phyloP scores from a whole-genome alignment of 495 filamentous ascomycete species.

The Podospora pseudocomata region DNA sequence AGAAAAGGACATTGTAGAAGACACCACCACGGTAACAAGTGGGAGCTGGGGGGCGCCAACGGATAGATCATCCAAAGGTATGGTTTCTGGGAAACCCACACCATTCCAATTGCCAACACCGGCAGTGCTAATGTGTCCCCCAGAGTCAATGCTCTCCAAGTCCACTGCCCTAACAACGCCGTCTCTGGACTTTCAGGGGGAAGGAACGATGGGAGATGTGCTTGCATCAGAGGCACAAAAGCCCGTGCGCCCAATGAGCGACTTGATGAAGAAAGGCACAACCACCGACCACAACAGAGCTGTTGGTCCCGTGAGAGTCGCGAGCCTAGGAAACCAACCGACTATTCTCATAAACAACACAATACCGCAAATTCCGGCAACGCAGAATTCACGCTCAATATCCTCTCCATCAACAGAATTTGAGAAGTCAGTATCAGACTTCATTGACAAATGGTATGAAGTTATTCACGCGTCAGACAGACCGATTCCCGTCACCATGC shows the following conservation, averaged over 20 bases:
- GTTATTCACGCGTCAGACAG: constrained; percentile 1
- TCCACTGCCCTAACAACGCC: constrained; percentile 37
- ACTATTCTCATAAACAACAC: not conserved
- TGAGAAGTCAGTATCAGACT: constrained; percentile 8
- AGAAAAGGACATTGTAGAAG: not conserved
- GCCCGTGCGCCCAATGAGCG: not conserved
- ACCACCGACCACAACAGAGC: not conserved
- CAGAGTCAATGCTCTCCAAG: constrained; percentile 44
- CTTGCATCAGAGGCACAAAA: not conserved
- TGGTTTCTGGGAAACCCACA: no score
- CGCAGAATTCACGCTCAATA: not conserved
- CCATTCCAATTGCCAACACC: not conserved
- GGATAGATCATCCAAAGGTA: constrained; percentile 22
- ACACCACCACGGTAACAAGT: not conserved
- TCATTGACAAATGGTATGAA: constrained; percentile 6
- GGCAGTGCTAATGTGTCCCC: constrained; percentile 8
- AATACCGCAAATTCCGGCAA: constrained; percentile 1
- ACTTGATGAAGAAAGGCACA: not conserved
- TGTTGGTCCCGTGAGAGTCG: not conserved
- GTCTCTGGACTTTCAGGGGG: constrained; percentile 11
- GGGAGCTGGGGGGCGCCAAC: not conserved
- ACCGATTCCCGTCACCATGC: constrained; percentile 8
- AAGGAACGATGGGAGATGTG: not conserved
- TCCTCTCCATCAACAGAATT: not conserved
- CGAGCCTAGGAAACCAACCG: not conserved